A percentile compares a stretch with the other conserved stretches of the same genome.
These are phyloP conservation scores for Microbotryum scabiosae DNA, from an alignment of 1,284 basidiomycete genomes.

Conservation along the genomic window DNA sequence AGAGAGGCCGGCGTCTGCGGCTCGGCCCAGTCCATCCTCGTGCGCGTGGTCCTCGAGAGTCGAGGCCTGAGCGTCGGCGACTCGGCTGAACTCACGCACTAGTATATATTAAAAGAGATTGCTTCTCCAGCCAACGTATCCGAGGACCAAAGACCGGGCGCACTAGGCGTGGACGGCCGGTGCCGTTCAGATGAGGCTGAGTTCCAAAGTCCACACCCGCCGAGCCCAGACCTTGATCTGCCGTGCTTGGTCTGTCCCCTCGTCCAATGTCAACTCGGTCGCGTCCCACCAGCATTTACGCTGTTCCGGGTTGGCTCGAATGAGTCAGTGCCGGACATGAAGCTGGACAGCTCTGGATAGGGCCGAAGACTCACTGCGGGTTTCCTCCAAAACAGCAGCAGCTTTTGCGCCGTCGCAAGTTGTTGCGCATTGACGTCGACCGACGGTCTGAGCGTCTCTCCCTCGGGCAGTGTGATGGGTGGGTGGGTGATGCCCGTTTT, in stretches of 20 bases:
- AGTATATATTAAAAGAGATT: no score
- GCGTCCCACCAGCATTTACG: conserved; percentile 99
- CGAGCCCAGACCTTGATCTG: conserved; percentile 89
- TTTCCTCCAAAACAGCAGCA: conserved; percentile 97
- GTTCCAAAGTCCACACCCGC: conserved; percentile 95
- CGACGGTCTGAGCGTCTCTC: conserved; percentile 32
- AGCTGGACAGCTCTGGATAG: neutral
- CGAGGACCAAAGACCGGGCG: no score
- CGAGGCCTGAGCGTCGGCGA: no score
- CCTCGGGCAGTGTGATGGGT: conserved; percentile 26
- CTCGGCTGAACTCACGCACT: no score
- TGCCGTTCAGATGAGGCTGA: conserved; percentile 53
- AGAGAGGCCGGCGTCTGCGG: no score
- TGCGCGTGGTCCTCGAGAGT: no score
- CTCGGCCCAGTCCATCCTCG: no score
- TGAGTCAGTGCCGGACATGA: conserved; percentile 6
- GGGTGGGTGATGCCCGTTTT: conserved; percentile 89
- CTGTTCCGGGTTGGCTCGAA: conserved; percentile 42
- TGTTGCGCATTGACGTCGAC: conserved; percentile 80
- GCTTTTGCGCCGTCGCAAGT: conserved; percentile 95
- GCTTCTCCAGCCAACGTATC: no score
- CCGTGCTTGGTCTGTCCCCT: conserved; percentile 43
- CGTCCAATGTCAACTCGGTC: conserved; percentile 71
- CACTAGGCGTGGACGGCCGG: no score
- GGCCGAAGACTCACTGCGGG: conserved; percentile 65